phyloP scores from a whole-genome alignment of 148 eudicot genomes.

The Heliosperma pusillum region DNA sequence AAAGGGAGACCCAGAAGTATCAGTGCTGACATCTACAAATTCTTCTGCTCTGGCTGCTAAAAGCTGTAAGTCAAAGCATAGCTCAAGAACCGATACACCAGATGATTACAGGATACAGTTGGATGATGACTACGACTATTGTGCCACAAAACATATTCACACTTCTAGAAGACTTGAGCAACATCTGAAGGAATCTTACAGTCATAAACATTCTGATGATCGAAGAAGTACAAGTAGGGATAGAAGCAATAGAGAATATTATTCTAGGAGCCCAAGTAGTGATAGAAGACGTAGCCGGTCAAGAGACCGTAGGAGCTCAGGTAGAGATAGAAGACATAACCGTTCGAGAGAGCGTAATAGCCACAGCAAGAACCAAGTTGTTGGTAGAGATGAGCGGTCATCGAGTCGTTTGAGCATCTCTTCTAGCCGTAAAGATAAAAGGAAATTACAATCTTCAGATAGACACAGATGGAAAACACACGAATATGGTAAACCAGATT shows the following conservation, averaged over 20 bases:
- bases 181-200: constrained; percentile 29
- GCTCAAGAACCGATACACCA: constrained; percentile 21
- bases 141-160: constrained; percentile 19
- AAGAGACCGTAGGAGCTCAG: constrained; percentile 30
- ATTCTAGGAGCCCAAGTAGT: constrained; percentile 39
- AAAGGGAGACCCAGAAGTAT: constrained; percentile 36
- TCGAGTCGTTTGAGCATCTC: constrained; percentile 20
- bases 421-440: constrained; percentile 33
- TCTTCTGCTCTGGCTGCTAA: constrained; percentile 23
- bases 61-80: constrained; percentile 24
- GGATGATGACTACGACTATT: constrained; percentile 23
- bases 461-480: constrained; percentile 32
- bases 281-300: constrained; percentile 32
- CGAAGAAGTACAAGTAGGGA: constrained; percentile 28
- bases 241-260: constrained; percentile 31
- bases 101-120: constrained; percentile 27
- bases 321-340: constrained; percentile 31
- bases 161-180: constrained; percentile 26
- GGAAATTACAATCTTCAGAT: constrained; percentile 30
- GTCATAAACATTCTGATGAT: constrained; percentile 29
- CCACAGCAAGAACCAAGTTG: constrained; percentile 36
- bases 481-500: constrained; percentile 31
- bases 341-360: constrained; percentile 40
- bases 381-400: constrained; percentile 28
- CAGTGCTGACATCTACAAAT: constrained; percentile 30